phyloP scores from a whole-genome alignment of 78 protist genomes.

The Cavenderia fasciculata region DNA sequence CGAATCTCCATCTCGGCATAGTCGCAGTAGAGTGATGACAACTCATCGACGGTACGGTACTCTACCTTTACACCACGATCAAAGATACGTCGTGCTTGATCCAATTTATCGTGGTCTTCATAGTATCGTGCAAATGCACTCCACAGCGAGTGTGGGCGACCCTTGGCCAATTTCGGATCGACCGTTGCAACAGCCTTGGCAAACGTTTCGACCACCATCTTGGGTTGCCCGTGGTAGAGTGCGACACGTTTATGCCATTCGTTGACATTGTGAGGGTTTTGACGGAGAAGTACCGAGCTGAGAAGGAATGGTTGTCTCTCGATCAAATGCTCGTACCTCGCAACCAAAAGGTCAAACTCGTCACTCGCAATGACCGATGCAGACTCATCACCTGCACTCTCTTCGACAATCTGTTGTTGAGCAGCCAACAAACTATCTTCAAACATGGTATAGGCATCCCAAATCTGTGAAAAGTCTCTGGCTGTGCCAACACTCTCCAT shows the following conservation, averaged over 20 bases:
- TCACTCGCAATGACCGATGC: background rate
- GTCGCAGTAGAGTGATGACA: slow-evolving; percentile 94
- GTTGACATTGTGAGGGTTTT: slow-evolving; percentile 97
- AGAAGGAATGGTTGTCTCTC: slow-evolving; percentile 90
- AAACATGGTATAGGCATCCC: slow-evolving; percentile 96
- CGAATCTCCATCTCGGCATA: slow-evolving; percentile 97
- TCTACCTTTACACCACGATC: slow-evolving; percentile 70
- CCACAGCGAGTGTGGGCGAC: slow-evolving; percentile 89
- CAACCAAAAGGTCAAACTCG: slow-evolving; percentile 84
- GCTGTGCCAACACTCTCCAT: slow-evolving; percentile 90
- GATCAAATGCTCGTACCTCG: slow-evolving; percentile 88
- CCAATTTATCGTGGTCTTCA: slow-evolving; percentile 78
- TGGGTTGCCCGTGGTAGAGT: slow-evolving; percentile 61
- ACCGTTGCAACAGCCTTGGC: slow-evolving; percentile 80
- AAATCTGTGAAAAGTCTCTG: slow-evolving; percentile 94
- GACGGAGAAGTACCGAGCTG: slow-evolving; percentile 90
- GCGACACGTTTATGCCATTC: slow-evolving; percentile 97
- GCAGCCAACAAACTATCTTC: slow-evolving; percentile 89
- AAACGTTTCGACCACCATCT: slow-evolving; percentile 83
- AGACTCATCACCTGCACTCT: too few relatives aligned
- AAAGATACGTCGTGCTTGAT: slow-evolving; percentile 81
- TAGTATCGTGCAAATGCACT: slow-evolving; percentile 83
- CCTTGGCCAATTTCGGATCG: slow-evolving; percentile 87
- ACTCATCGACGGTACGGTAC: slow-evolving; percentile 85
- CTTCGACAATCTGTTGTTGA: slow-evolving; percentile 64